Evolutionary conservation across 1,284 basidiomycete species (phyloP).

Genomic region (Hemileia vastatrix): DNA sequence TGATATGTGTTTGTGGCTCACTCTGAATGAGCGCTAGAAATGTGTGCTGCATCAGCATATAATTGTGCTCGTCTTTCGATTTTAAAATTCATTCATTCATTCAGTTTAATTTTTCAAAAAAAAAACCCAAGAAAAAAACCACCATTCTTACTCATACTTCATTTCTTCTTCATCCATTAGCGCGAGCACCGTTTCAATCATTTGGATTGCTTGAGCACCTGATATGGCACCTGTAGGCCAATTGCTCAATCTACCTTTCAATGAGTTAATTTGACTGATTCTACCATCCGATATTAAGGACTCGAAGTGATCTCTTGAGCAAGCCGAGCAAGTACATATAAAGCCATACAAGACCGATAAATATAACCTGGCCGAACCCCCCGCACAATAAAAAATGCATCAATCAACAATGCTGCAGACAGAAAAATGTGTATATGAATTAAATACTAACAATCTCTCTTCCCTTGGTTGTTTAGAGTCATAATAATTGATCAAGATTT

Average conservation of each 20-base stretch:
- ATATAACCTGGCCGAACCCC: background rate
- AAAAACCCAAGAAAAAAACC: background rate
- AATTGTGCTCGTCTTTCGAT: conserved; percentile 18
- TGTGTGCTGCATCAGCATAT: conserved; percentile 20
- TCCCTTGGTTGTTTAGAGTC: conserved; percentile 14
- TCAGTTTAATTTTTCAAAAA: background rate
- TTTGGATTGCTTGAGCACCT: conserved; percentile 9
- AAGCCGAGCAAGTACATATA: conserved; percentile 10
- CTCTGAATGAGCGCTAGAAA: conserved; percentile 17
- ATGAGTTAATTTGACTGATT: conserved; percentile 14
- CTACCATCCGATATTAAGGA: conserved; percentile 7
- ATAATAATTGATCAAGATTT: conserved; percentile 16
- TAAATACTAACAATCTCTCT: conserved; percentile 20
- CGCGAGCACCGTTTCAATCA: conserved; percentile 5
- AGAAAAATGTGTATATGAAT: background rate
- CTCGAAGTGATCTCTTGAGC: conserved; percentile 1
- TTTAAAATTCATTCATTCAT: too few species aligned
- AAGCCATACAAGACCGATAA: conserved; percentile 9
- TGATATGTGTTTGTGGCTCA: too few species aligned
- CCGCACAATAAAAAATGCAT: background rate
- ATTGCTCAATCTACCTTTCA: conserved; percentile 12
- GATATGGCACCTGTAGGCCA: conserved; percentile 13
- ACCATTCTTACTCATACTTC: conserved; percentile 15
- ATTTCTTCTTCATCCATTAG: conserved; percentile 14
- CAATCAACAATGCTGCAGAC: background rate